Evolutionary conservation across 2,329 filamentous ascomycete species (phyloP).

Genomic region (Diaporthe helianthi): DNA sequence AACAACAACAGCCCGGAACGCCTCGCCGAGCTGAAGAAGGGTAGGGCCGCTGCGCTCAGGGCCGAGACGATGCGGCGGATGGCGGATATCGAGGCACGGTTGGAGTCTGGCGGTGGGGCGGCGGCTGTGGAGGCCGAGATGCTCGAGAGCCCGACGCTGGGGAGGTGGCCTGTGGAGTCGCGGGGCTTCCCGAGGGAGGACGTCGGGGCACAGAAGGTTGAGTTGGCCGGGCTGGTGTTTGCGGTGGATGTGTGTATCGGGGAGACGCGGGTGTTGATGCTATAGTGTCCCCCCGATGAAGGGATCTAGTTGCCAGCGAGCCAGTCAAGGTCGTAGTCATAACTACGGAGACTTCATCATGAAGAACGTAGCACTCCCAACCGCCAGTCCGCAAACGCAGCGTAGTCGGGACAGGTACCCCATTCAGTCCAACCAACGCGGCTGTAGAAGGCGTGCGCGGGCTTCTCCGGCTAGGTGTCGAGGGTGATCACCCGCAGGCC

Average conservation of each 20-base stretch:
- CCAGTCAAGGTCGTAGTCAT: background rate
- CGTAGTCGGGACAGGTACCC: constrained; percentile 41
- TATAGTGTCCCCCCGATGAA: background rate
- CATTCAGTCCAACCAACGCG: constrained; percentile 40
- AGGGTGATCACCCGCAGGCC: constrained; percentile 38
- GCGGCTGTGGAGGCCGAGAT: constrained; percentile 12
- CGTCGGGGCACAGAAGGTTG: background rate
- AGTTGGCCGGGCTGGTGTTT: constrained; percentile 3
- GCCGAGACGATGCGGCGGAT: constrained; percentile 1
- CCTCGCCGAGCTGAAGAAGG: constrained; percentile 19
- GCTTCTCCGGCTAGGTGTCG: constrained; percentile 40
- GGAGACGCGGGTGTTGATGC: constrained; percentile 13
- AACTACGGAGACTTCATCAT: constrained; percentile 31
- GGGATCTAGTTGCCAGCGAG: background rate
- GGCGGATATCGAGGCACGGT: background rate
- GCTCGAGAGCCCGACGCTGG: constrained; percentile 29
- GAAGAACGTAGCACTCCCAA: constrained; percentile 38
- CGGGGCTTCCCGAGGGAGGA: constrained; percentile 18
- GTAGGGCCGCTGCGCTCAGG: background rate
- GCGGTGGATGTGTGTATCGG: constrained; percentile 21
- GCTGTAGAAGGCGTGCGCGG: constrained; percentile 40
- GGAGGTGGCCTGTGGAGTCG: background rate
- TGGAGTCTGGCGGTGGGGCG: background rate
- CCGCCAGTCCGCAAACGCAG: constrained; percentile 37
- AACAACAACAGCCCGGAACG: background rate